These are phyloP conservation scores for Aspergillus aculeatinus DNA, from an alignment of 2,329 filamentous ascomycete genomes.

Conservation along the genomic window DNA sequence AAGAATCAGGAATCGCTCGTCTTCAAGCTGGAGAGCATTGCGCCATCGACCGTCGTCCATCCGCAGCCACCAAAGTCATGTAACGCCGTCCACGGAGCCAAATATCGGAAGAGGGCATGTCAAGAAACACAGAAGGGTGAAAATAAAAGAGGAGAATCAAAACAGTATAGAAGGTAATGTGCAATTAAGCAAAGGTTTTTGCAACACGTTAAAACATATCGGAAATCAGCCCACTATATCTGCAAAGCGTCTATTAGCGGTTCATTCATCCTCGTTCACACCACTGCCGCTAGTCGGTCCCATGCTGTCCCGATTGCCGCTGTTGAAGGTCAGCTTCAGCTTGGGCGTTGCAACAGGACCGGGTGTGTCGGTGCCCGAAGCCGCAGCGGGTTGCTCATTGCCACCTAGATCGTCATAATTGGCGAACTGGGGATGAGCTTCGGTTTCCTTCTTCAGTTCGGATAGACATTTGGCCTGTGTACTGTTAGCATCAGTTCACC, in stretches of 20 bases:
- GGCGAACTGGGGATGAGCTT: constrained; percentile 56
- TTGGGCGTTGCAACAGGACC: constrained; percentile 59
- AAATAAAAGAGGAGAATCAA: constrained; percentile 5
- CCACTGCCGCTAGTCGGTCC: constrained; percentile 25
- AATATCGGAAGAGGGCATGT: constrained; percentile 19
- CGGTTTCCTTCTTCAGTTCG: constrained; percentile 56
- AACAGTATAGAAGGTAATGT: constrained; percentile 13
- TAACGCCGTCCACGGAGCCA: constrained; percentile 24
- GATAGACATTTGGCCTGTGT: constrained; percentile 50
- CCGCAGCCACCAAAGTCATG: constrained; percentile 21
- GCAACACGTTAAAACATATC: constrained; percentile 6
- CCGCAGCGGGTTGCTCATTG: constrained; percentile 52
- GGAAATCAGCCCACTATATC: constrained; percentile 15
- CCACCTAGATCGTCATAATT: constrained; percentile 55
- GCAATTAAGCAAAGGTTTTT: constrained; percentile 10
- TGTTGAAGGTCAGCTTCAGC: constrained; percentile 66
- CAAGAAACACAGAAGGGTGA: constrained; percentile 8
- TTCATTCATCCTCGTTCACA: constrained; percentile 22
- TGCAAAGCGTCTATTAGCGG: constrained; percentile 12
- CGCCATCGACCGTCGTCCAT: constrained; percentile 27
- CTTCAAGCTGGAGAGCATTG: constrained; percentile 21
- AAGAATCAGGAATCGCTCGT: constrained; percentile 17
- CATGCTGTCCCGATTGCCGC: constrained; percentile 36
- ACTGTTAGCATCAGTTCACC: constrained; percentile 8
- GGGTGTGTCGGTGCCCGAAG: constrained; percentile 58